Percentiles rank a stretch among this genome's conserved stretches.
phyloP scores from a whole-genome alignment of 805 yeast genomes.

The Clavispora asparagi region DNA sequence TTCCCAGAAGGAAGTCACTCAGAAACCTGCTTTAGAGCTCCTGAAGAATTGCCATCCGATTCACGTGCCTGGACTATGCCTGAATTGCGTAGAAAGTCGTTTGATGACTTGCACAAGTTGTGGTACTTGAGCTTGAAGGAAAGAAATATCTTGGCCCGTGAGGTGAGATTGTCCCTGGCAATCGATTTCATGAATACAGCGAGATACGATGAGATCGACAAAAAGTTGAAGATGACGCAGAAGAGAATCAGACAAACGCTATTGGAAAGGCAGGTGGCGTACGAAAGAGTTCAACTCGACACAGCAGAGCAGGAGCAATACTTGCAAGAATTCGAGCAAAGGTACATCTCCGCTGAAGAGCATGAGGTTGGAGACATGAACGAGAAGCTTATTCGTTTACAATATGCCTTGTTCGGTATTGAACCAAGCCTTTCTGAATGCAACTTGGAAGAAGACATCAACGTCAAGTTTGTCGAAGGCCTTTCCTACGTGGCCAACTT shows the following conservation, averaged over 20 bases:
- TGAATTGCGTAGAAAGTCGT: slow-evolving; percentile 85
- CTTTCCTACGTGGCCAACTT: slow-evolving; percentile 63
- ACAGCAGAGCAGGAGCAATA: slow-evolving; percentile 41
- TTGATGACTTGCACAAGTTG: slow-evolving; percentile 83
- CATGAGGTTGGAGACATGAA: slow-evolving; percentile 53
- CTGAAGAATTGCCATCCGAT: slow-evolving; percentile 44
- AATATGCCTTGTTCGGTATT: slow-evolving; percentile 80
- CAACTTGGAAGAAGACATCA: slow-evolving; percentile 52
- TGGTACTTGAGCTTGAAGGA: slow-evolving; percentile 89
- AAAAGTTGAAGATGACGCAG: slow-evolving; percentile 31
- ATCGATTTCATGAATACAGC: slow-evolving; percentile 23
- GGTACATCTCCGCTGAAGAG: slow-evolving; percentile 51
- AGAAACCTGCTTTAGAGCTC: slow-evolving; percentile 50
- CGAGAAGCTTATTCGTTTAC: slow-evolving; percentile 72
- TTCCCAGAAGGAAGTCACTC: slow-evolving; percentile 52
- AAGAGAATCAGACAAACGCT: slow-evolving; percentile 76
- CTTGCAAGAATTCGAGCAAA: slow-evolving; percentile 50
- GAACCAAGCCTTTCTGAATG: slow-evolving; percentile 56
- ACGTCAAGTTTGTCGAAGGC: slow-evolving; percentile 52
- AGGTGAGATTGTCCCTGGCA: slow-evolving; percentile 51
- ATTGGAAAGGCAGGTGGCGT: slow-evolving; percentile 76
- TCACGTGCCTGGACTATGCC: slow-evolving; percentile 84
- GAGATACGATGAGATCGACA: slow-evolving; percentile 37
- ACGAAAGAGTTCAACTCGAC: slow-evolving; percentile 51
- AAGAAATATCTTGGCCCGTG: slow-evolving; percentile 74